Conservation (phyloP, 176 grass and related monocot genomes). For the Carex littledalei region DNA sequence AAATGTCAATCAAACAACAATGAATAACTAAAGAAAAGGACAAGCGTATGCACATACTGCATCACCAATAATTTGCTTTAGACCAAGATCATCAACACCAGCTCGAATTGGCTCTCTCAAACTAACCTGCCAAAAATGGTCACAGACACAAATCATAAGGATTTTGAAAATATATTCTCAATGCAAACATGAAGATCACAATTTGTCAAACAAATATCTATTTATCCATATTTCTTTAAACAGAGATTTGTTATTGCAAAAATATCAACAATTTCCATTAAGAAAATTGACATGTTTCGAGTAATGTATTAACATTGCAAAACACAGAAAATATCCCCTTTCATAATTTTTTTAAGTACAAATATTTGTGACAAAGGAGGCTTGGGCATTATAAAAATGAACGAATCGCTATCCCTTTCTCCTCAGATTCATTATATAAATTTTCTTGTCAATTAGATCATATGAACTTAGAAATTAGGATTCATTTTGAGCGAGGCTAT, state of each 20-base stretch:
- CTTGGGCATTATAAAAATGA: too few species aligned
- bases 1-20: slow-evolving; percentile 10
- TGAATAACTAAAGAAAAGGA: background rate
- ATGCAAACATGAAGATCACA: background rate
- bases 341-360: background rate
- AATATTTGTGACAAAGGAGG: too few species aligned
- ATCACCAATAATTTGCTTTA: slow-evolving; percentile 84
- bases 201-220: background rate
- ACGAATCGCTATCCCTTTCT: background rate
- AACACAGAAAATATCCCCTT: background rate
- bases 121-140: slow-evolving; percentile 65
- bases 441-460: background rate
- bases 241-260: background rate
- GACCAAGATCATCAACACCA: slow-evolving; percentile 56
- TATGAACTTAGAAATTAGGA: background rate
- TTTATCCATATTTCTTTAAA: background rate
- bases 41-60: slow-evolving; percentile 47
- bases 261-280: background rate
- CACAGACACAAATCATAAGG: slow-evolving; percentile 6
- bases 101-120: slow-evolving; percentile 68
- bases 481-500: background rate
- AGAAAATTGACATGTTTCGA: background rate
- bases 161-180: background rate
- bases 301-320: background rate
- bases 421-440: background rate